A percentile compares a stretch with the other conserved stretches of the same genome.
Conservation (phyloP, 2,329 filamentous ascomycete species). For the Sclerotinia trifoliorum region DNA sequence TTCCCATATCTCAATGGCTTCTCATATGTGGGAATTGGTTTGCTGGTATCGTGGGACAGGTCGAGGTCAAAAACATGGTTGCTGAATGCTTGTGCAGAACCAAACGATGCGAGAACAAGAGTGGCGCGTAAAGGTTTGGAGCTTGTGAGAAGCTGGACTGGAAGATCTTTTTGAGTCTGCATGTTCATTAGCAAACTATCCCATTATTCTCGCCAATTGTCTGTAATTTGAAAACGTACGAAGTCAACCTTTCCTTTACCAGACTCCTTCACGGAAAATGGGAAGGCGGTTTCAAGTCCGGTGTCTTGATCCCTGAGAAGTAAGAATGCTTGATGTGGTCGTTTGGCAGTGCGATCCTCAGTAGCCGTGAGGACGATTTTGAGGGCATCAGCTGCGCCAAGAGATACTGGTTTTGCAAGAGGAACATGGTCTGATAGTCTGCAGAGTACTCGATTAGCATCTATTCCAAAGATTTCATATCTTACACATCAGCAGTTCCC, state of each 20-base stretch:
- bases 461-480: background rate
- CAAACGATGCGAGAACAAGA: conserved; percentile 84
- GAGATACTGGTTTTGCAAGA: conserved; percentile 59
- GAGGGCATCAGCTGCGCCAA: conserved; percentile 69
- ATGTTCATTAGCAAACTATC: conserved; percentile 29
- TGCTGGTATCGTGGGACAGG: conserved; percentile 61
- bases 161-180: conserved; percentile 86
- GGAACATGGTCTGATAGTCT: conserved; percentile 38
- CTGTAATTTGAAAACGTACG: conserved; percentile 53
- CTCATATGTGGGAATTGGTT: conserved; percentile 59
- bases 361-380: conserved; percentile 80
- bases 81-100: conserved; percentile 65
- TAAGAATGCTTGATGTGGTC: conserved; percentile 92
- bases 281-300: conserved; percentile 83
- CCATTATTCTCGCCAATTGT: background rate
- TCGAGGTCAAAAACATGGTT: conserved; percentile 71
- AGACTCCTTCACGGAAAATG: conserved; percentile 78
- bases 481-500: background rate
- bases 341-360: conserved; percentile 74
- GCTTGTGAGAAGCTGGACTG: conserved; percentile 72
- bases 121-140: conserved; percentile 71
- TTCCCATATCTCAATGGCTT: conserved; percentile 79
- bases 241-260: conserved; percentile 84
- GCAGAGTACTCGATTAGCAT: background rate
- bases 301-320: conserved; percentile 71